Evolutionary conservation across 768 basidiomycete genomes (phyloP).

Genomic region (Tubosaeta sp.): DNA sequence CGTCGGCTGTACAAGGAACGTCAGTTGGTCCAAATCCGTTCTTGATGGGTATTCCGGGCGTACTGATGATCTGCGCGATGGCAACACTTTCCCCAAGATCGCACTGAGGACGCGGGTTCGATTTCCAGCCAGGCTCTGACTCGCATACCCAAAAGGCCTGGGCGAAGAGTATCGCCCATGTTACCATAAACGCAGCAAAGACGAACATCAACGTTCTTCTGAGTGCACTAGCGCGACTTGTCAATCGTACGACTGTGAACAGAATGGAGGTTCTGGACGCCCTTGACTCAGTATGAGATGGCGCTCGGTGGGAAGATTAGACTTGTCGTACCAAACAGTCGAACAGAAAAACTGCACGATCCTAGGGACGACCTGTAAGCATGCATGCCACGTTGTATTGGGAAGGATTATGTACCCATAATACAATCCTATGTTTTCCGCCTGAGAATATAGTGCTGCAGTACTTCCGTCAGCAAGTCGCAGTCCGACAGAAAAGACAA

Average conservation of each 20-base stretch:
- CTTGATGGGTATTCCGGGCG: not conserved
- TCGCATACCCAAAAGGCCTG: conserved; percentile 5
- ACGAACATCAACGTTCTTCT: not conserved
- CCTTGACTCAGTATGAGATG: not conserved
- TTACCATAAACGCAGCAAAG: not conserved
- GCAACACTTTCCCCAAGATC: not conserved
- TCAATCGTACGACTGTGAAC: conserved; percentile 3
- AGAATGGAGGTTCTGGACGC: conserved; percentile 4
- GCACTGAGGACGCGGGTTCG: not conserved
- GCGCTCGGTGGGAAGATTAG: not conserved
- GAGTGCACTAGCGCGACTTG: not conserved
- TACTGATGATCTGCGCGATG: conserved; percentile 2
- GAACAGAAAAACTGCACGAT: not conserved
- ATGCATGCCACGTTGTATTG: not conserved
- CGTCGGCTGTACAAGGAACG: not conserved
- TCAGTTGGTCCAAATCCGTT: not conserved
- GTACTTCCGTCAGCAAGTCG: not conserved
- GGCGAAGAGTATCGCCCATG: conserved; percentile 4
- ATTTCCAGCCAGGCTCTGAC: conserved; percentile 4
- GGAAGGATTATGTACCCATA: not conserved
- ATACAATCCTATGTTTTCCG: not conserved
- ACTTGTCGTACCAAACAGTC: not conserved
- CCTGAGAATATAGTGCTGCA: not conserved
- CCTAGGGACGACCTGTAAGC: not conserved
- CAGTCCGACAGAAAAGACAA: not conserved